Base-by-base conservation (phyloP, 768 basidiomycete genomes). In the Boletus tylopilopsis region DNA sequence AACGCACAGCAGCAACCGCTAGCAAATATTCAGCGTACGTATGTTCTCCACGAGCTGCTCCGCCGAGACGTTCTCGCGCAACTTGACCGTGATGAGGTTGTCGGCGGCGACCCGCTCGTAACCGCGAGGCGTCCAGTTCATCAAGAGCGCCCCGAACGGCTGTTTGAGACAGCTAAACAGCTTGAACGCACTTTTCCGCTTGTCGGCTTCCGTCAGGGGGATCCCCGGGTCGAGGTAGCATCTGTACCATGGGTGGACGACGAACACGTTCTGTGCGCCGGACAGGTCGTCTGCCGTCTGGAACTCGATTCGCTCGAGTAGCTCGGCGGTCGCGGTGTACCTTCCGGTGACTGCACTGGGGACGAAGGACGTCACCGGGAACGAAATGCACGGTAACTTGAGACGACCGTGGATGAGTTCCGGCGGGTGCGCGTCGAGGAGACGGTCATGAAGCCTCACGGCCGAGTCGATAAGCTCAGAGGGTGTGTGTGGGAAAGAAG, bases 201-300 rank as follows among this genome's bases (percentile, higher is more conserved):
- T 39, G 15, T 25, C 42, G 22, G 48, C 24, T 0, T 37, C 34
- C 16, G 25, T 36, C 37, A 47, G 27, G 24, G 54, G 21, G 10
- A 47, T 49, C 6, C 30, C 44, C 21, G 50, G 41, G 13, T 53
- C 47, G 9, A 50, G 21, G 0, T 45, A 30, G 25, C 19, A 16
- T 10, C 33, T 35, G 12, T 53, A 50, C 58, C 58, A 59, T 6
- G 58, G 58, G n/a, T 60, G 46, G 6, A 53, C 51, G 32, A 60
- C 53, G 25, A 39, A 37, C 50, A 55, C 42, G n/a, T 21, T 22
- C 12, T 41, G 27, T n/a, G 42, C 37, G 36, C 27, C 34, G 21
- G 47, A 13, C 29, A 59, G 7, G 19, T 59, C 48, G 0, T 55
- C 43, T 24, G 6, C 8, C 0, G 45, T 50, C 22, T 32, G 27